Evolutionary conservation across 768 basidiomycete species (phyloP), one percentile per base, ranked within the genome.

Genomic region (Exsudoporus frostii): DNA sequence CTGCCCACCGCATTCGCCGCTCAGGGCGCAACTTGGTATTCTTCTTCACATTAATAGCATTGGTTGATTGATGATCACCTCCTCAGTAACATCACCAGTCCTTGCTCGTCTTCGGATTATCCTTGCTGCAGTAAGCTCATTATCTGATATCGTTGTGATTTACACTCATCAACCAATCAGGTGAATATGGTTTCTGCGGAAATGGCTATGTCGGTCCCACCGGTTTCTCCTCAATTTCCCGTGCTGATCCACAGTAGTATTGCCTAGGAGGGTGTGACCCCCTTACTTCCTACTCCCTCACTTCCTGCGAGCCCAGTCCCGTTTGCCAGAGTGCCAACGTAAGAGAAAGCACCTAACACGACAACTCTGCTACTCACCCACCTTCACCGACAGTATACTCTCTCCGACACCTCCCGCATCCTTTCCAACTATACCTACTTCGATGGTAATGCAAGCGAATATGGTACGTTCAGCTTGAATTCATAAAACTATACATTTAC

Each of bases 261-360:
- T 92, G 91, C 65, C 74, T 91, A 32, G 89, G 88, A 43, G 92
- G 92, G n/a, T 94, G 92, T 73, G 83, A 93, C 63, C 90, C 92
- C 19, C 75, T 90, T 29, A 71, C 75, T 39, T 93, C 91, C 7
- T 62, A 83, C 61, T 66, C 78, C 4, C 69, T 86, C 36, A 71
- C 72, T 53, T 90, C 90, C 0, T 94, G 90, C 72, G 69, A 65
- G 44, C 88, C 90, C 2, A 79, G 77, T 41, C 91, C 92, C 0
- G 66, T 92, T 37, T 94, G 92, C 70, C 63, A 85, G 64, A 79
- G 75, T 62, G 74, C 75, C 20, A 81, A 75, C 29, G 84, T 88
- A 63, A 57, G 81, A 59, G 38, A 41, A 50, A 17, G 0, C 15
- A 8, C 39, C 2, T 19, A 2, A 48, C 22, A 14, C 1, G 2